Evolutionary conservation across 2,329 filamentous ascomycete genomes (phyloP).

Genomic region (Teratosphaeria zuluensis): DNA sequence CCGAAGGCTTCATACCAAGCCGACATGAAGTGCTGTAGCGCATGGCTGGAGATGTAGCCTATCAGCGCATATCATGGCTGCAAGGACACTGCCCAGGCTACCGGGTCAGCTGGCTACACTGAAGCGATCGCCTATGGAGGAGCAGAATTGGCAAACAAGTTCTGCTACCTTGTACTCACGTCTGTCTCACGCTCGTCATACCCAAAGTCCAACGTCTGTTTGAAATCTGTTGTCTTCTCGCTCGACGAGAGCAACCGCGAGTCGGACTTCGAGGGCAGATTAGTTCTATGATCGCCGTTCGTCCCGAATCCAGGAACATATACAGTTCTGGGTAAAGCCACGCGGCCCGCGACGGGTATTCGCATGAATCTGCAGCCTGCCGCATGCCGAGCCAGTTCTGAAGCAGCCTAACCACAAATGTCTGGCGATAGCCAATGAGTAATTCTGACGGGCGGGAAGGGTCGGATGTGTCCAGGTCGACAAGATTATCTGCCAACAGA

Average conservation of each 20-base stretch:
- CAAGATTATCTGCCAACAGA: background rate
- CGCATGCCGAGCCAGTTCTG: conserved; percentile 6
- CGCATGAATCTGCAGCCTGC: conserved; percentile 3
- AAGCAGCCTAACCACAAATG: background rate
- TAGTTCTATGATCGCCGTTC: background rate
- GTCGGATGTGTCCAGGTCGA: background rate
- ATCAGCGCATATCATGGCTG: background rate
- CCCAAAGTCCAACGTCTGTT: background rate
- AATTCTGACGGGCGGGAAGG: conserved; percentile 1
- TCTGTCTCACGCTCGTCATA: background rate
- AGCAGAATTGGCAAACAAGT: background rate
- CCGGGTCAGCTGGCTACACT: background rate
- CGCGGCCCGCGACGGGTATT: conserved; percentile 5
- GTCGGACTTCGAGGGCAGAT: background rate
- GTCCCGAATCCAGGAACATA: background rate
- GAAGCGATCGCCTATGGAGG: background rate
- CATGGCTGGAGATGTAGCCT: background rate
- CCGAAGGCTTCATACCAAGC: background rate
- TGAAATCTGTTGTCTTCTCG: background rate
- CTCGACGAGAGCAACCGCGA: background rate
- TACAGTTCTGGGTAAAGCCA: conserved; percentile 6
- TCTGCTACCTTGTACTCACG: background rate
- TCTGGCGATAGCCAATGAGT: conserved; percentile 1
- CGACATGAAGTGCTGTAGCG: background rate
- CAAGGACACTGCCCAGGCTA: background rate